Evolutionary conservation across 116 monocot species (phyloP).

Genomic region (Cymodocea nodosa): DNA sequence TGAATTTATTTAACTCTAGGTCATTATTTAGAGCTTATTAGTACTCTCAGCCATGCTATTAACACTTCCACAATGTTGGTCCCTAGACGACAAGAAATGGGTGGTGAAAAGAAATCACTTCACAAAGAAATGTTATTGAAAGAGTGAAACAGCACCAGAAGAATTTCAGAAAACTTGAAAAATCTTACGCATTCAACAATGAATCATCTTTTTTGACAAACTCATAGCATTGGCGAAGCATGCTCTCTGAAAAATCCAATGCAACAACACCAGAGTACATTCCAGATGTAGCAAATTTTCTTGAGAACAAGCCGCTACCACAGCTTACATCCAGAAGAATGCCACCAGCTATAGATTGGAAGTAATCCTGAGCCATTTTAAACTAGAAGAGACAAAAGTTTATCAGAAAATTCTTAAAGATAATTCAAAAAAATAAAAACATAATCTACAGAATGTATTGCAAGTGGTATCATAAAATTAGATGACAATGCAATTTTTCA

Average conservation of each 20-base stretch:
- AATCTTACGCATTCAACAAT: constrained; percentile 38
- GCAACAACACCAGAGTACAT: constrained; percentile 77
- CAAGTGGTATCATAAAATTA: too few relatives aligned
- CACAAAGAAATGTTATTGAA: too few relatives aligned
- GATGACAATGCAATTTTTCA: too few relatives aligned
- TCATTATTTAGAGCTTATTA: too few relatives aligned
- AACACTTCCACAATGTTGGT: too few relatives aligned
- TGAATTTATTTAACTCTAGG: too few relatives aligned
- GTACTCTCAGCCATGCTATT: too few relatives aligned
- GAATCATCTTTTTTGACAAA: constrained; percentile 66
- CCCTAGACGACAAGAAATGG: too few relatives aligned
- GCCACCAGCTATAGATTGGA: constrained; percentile 72
- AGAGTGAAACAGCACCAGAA: neutral
- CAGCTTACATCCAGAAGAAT: constrained; percentile 94
- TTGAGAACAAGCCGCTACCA: constrained; percentile 92
- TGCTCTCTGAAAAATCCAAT: constrained; percentile 93
- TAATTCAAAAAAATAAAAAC: neutral
- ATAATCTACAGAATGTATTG: neutral
- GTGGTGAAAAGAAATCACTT: too few relatives aligned
- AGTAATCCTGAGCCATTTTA: constrained; percentile 90
- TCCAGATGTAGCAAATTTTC: constrained; percentile 83
- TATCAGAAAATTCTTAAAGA: neutral
- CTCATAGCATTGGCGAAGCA: constrained; percentile 94
- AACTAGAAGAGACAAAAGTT: constrained; percentile 35
- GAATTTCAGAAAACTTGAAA: neutral